Evolutionary conservation across 1,284 basidiomycete species (phyloP).

Genomic region (Phellopilus nigrolimitatus): DNA sequence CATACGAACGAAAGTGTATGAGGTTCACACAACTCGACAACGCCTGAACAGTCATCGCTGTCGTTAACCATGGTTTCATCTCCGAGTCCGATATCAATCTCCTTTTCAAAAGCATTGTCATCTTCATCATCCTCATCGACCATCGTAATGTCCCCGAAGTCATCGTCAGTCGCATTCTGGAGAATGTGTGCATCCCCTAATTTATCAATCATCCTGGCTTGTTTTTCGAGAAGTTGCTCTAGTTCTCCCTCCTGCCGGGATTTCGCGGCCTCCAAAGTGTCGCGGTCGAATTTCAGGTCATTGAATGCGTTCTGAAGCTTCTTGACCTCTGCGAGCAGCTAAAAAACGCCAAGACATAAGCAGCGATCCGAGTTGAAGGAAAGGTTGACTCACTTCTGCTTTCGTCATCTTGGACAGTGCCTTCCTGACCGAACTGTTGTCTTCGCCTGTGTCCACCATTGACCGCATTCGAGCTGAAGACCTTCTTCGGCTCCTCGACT

Average conservation of each 20-base stretch:
- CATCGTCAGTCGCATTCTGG: not conserved
- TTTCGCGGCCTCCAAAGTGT: conserved; percentile 20
- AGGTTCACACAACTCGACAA: not conserved
- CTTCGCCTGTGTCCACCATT: too few species aligned
- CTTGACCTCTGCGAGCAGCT: conserved; percentile 8
- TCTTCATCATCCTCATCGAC: conserved; percentile 3
- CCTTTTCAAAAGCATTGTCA: not conserved
- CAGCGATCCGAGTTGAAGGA: not conserved
- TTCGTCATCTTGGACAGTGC: conserved; percentile 34
- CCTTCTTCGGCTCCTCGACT: not conserved
- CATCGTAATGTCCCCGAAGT: not conserved
- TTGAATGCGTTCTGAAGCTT: conserved; percentile 27
- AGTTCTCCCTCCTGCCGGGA: conserved; percentile 21
- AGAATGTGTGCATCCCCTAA: not conserved
- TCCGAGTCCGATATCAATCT: not conserved
- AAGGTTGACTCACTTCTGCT: conserved; percentile 32
- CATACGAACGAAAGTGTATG: not conserved
- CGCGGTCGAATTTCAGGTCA: conserved; percentile 12
- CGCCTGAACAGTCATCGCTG: not conserved
- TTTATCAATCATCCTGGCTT: conserved; percentile 8
- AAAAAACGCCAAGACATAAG: conserved; percentile 16
- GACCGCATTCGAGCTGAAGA: not conserved
- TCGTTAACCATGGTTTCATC: not conserved
- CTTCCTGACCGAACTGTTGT: not conserved
- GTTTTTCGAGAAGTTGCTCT: conserved; percentile 12